These are phyloP conservation scores for Fraxinus sp. DNA, from an alignment of 305 asterid species.

Conservation along the genomic window DNA sequence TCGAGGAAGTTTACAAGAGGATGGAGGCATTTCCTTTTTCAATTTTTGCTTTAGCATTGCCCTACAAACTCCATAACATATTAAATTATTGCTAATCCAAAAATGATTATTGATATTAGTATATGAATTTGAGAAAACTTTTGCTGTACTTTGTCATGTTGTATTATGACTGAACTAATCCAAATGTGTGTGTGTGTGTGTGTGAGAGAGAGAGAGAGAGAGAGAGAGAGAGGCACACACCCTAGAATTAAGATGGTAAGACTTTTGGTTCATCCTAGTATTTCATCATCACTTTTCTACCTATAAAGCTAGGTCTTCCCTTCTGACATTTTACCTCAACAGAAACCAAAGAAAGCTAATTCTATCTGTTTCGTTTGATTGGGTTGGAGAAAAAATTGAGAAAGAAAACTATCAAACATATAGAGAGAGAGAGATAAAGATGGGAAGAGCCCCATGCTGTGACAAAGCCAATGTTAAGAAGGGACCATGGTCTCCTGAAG, in stretches of 20 bases:
- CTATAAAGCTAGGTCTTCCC: constrained; percentile 5
- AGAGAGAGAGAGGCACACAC: neutral
- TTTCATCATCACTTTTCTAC: neutral
- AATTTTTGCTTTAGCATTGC: neutral
- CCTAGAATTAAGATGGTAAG: neutral
- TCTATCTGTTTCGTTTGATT: neutral
- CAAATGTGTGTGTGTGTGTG: neutral
- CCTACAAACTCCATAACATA: neutral
- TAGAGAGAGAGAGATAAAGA: neutral
- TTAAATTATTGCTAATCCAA: neutral
- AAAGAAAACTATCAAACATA: neutral
- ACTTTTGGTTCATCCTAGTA: neutral
- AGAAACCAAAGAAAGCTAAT: neutral
- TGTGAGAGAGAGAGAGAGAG: neutral
- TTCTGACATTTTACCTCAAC: neutral
- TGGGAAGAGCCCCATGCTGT: constrained; percentile 13
- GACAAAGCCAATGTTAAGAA: constrained; percentile 8
- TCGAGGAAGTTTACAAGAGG: neutral
- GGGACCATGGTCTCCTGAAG: constrained; percentile 11
- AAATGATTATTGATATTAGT: neutral
- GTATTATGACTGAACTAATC: constrained; percentile 3
- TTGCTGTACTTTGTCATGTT: neutral
- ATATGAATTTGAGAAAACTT: neutral
- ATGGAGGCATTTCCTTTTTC: neutral
- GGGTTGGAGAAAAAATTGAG: neutral